phyloP scores from a whole-genome alignment of 257 asterid species.

The Jasminum sambac region DNA sequence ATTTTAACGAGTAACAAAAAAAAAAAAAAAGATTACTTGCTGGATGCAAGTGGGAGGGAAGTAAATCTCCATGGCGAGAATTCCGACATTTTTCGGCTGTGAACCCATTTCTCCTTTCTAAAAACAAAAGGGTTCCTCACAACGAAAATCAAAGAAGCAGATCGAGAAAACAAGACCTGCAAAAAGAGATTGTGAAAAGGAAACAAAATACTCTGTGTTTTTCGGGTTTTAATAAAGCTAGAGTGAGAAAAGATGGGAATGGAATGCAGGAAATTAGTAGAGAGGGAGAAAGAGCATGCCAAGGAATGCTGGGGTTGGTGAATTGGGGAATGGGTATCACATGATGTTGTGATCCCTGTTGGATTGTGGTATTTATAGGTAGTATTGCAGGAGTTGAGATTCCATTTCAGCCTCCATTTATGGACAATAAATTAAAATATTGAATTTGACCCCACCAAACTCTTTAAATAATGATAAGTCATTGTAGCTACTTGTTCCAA shows the following conservation, averaged over 20 bases:
- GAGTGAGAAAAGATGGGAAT: not conserved
- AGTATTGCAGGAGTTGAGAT: not conserved
- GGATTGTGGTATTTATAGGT: not conserved
- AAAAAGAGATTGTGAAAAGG: not conserved
- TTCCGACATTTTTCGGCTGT: slow-evolving; percentile 74
- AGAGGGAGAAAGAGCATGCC: not conserved
- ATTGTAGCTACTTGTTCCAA: too few species aligned
- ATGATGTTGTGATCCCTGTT: not conserved
- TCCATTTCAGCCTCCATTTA: not conserved
- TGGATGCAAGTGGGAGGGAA: slow-evolving; percentile 95
- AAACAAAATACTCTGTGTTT: not conserved
- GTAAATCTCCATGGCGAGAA: slow-evolving; percentile 93
- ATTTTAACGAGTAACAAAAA: not conserved
- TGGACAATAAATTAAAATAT: not conserved
- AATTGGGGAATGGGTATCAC: not conserved
- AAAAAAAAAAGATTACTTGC: slow-evolving; percentile 59
- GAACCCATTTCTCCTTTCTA: slow-evolving; percentile 41
- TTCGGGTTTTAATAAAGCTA: not conserved
- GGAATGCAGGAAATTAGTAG: slow-evolving; percentile 4
- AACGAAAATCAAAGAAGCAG: not conserved
- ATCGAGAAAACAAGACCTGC: not conserved
- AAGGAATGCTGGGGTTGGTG: not conserved
- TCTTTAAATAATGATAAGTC: not conserved
- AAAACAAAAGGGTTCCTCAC: not conserved
- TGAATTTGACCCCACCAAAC: not conserved